Evolutionary conservation across 2,329 filamentous ascomycete genomes (phyloP), one percentile per base, ranked within the genome.

Genomic region (Drechslerella dactyloides): DNA sequence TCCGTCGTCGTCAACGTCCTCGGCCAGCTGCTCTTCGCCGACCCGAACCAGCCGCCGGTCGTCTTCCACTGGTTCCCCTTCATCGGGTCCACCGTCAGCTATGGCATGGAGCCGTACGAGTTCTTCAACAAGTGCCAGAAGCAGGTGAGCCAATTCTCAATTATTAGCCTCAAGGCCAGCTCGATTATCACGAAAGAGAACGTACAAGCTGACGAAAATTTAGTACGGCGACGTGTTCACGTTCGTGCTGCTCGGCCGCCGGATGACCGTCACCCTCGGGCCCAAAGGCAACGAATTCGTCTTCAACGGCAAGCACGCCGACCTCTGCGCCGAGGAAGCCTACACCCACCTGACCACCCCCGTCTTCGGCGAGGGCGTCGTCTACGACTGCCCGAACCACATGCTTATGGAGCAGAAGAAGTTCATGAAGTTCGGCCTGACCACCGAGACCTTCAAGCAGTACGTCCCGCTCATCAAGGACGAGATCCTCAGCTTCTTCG

Each of bases 351-450:
- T 96, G 73, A 87, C 85, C 4, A 87, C 85, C 21, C 86, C 86
- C 23, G 86, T 87, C 53, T 94, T 94, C 78, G 90, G 90, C 69
- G 86, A 85, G 78, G 87, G 90, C 80, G 89, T 94, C 48, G 87
- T 93, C 54, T 93, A 93, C 80, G 90, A 93, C 80, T 93, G 90
- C 79, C 89, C 90, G 46, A 93, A 93, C 79, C 82, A 88, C 52
- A 92, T 92, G 80, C 84, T 93, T 73, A 93, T 93, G 89, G 90
- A 94, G 81, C 90, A 94, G 81, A 93, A 93, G 83, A 91, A 90
- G 88, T 91, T 93, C 78, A 90, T 92, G 86, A 93, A 93, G 80
- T 86, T 89, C 76, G 89, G 89, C 73, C 86, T 93, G 60, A 91
- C 89, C 24, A 87, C 87, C 74, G 86, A 90, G 64, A 87, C 89